Percentiles rank a stretch among this genome's conserved stretches.
Evolutionary conservation across 352 stramenopile species (phyloP).

Genomic region (Globisporangium orthogonon): DNA sequence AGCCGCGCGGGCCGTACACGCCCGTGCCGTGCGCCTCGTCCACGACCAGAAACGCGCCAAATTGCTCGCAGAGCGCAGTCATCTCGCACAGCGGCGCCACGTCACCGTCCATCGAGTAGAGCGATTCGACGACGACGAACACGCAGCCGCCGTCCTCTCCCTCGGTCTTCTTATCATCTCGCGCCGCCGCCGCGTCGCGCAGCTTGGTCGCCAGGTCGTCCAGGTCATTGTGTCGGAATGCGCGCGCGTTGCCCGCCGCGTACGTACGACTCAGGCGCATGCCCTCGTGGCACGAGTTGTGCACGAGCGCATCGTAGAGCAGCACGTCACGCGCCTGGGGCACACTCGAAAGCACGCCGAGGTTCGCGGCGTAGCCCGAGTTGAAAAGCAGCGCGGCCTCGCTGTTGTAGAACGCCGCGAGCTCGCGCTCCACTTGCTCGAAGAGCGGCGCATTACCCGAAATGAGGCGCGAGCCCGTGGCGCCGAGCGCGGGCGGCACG

Average conservation of each 20-base stretch:
- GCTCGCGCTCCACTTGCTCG: slow-evolving; percentile 81
- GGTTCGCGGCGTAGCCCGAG: slow-evolving; percentile 95
- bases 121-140: slow-evolving; percentile 95
- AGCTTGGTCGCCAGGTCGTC: slow-evolving; percentile 49
- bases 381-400: slow-evolving; percentile 94
- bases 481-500: slow-evolving; percentile 18
- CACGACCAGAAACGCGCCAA: slow-evolving; percentile 89
- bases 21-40: slow-evolving; percentile 96
- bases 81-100: slow-evolving; percentile 89
- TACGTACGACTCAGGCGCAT: slow-evolving; percentile 82
- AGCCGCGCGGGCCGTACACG: slow-evolving; percentile 80
- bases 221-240: slow-evolving; percentile 92
- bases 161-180: too few species aligned
- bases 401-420: slow-evolving; percentile 87
- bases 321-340: slow-evolving; percentile 86
- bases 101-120: slow-evolving; percentile 99
- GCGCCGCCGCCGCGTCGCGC: not conserved
- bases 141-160: slow-evolving; percentile 35
- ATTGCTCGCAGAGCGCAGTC: slow-evolving; percentile 62
- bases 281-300: slow-evolving; percentile 96
- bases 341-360: slow-evolving; percentile 91
- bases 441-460: slow-evolving; percentile 90
- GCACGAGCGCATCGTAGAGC: slow-evolving; percentile 95
- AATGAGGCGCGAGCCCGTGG: slow-evolving; percentile 93
- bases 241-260: slow-evolving; percentile 27